These are phyloP conservation scores for Dinochytrium kinnereticum DNA, from an alignment of 371 early-diverging fungal species.

Conservation along the genomic window DNA sequence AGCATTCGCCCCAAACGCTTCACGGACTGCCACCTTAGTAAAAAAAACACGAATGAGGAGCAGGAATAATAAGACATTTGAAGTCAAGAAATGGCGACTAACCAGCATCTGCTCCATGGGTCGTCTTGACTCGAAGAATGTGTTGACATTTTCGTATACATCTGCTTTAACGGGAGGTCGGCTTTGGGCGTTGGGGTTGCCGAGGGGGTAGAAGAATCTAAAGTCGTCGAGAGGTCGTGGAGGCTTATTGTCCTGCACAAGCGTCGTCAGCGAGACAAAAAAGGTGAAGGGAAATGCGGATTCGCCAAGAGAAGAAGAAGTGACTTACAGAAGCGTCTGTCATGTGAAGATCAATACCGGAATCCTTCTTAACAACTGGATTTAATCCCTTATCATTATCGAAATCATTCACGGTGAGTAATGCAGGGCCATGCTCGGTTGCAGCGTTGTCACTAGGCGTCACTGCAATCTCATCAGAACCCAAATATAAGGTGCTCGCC, in stretches of 20 bases:
- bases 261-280: too few relatives aligned
- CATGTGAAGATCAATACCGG: not conserved
- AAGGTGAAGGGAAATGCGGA: too few relatives aligned
- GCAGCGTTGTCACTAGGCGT: too few relatives aligned
- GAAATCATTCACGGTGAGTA: too few relatives aligned
- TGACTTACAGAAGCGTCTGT: not conserved
- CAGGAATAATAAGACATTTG: not conserved
- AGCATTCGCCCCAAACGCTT: not conserved
- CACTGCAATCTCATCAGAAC: too few relatives aligned
- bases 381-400: not conserved
- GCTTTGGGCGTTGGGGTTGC: slow-evolving; percentile 11
- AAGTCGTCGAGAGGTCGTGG: slow-evolving; percentile 5
- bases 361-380: slow-evolving; percentile 1
- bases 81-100: not conserved
- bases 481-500: not conserved
- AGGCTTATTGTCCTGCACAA: slow-evolving; percentile 1
- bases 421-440: too few relatives aligned
- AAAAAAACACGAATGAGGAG: not conserved
- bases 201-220: slow-evolving; percentile 20
- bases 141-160: not conserved
- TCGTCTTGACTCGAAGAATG: not conserved
- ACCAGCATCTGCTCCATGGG: not conserved
- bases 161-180: not conserved
- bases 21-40: not conserved
- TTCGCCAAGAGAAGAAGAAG: too few relatives aligned